Evolutionary conservation across 345 rosid species (phyloP).

Genomic region (Eucalyptus sp.): DNA sequence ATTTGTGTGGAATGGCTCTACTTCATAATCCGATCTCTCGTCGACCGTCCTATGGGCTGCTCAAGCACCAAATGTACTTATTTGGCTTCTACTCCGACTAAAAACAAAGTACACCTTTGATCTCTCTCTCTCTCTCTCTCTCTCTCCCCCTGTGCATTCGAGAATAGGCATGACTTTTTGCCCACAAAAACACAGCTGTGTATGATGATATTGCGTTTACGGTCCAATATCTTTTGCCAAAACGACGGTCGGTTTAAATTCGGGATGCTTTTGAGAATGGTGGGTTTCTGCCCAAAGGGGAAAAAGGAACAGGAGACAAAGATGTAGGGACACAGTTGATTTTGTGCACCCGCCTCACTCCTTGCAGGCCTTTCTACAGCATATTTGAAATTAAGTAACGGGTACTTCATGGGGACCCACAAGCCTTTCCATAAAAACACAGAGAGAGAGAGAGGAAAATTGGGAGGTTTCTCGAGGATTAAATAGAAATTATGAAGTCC

Average conservation of each 20-base stretch:
- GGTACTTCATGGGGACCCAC: neutral
- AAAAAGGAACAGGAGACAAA: neutral
- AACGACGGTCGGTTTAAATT: neutral
- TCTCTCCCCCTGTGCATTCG: neutral
- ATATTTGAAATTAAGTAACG: neutral
- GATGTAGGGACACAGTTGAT: neutral
- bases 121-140: neutral
- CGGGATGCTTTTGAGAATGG: neutral
- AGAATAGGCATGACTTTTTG: neutral
- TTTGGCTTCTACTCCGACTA: neutral
- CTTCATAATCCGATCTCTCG: neutral
- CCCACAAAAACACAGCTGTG: neutral
- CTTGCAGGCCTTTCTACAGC: neutral
- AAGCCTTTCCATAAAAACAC: neutral
- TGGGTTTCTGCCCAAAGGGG: neutral
- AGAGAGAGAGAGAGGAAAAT: neutral
- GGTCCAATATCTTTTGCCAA: neutral
- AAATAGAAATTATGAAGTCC: neutral
- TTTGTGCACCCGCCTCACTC: neutral
- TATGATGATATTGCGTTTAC: neutral
- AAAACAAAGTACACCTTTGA: neutral
- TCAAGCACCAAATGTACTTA: neutral
- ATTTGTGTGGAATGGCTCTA: slow-evolving; percentile 9
- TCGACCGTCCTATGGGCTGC: neutral
- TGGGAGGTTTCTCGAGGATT: neutral